Percentiles rank a stretch among this genome's conserved stretches.
phyloP scores from a whole-genome alignment of 805 yeast genomes.

The Sugiyamaella lignohabitans region DNA sequence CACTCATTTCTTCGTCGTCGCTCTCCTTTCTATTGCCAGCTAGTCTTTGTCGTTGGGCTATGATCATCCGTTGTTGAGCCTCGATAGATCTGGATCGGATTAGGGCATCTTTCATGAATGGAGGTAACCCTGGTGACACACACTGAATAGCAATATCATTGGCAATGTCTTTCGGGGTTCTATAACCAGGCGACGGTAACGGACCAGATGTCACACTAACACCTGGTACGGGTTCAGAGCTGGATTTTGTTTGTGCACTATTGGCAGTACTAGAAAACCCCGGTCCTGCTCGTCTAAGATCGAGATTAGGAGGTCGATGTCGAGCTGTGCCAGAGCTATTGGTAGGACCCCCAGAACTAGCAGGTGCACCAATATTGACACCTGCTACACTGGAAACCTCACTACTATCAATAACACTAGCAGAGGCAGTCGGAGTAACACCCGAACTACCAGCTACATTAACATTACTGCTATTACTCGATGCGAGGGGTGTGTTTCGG shows the following conservation, averaged over 20 bases:
- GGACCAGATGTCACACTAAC: not conserved
- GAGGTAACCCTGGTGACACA: slow-evolving; percentile 27
- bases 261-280: not conserved
- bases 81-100: slow-evolving; percentile 23
- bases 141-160: slow-evolving; percentile 29
- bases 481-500: no score
- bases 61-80: slow-evolving; percentile 25
- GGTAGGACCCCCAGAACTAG: not conserved
- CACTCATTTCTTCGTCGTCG: not conserved
- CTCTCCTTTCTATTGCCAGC: not conserved
- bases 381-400: no score
- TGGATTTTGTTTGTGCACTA: not conserved
- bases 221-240: not conserved
- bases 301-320: slow-evolving; percentile 8
- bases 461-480: not conserved
- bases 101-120: slow-evolving; percentile 25
- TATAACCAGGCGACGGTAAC: slow-evolving; percentile 5
- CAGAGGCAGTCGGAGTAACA: not conserved
- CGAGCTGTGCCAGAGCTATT: not conserved
- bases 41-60: slow-evolving; percentile 19
- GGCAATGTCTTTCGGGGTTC: slow-evolving; percentile 27
- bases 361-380: no score
- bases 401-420: no score
- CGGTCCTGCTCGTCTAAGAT: not conserved
- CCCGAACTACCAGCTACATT: not conserved